Conservation (phyloP, 768 basidiomycete species). For the Lactarius pseudohatsudake region DNA sequence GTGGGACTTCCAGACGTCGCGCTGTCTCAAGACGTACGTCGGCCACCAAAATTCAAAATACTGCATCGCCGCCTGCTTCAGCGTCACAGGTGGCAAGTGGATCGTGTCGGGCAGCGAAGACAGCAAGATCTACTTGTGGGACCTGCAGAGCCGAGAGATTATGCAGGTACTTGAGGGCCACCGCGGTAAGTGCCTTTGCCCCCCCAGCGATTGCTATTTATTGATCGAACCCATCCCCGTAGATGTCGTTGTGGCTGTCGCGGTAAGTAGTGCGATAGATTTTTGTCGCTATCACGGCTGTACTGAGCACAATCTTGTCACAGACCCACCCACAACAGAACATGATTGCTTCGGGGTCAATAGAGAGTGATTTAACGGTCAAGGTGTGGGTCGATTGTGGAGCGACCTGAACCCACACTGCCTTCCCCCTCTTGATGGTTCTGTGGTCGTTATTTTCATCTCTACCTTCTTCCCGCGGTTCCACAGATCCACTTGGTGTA, state of each 20-base stretch:
- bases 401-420: slow-evolving; percentile 11
- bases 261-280: slow-evolving; percentile 45
- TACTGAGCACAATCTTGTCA: slow-evolving; percentile 7
- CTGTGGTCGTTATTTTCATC: not conserved
- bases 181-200: slow-evolving; percentile 46
- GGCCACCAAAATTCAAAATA: slow-evolving; percentile 84
- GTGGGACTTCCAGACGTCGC: slow-evolving; percentile 92
- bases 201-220: not conserved
- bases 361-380: slow-evolving; percentile 80
- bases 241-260: slow-evolving; percentile 80
- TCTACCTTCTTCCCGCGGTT: not conserved
- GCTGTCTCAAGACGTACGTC: slow-evolving; percentile 85
- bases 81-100: slow-evolving; percentile 84
- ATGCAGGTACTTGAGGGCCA: slow-evolving; percentile 81
- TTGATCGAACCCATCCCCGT: slow-evolving; percentile 12
- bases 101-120: slow-evolving; percentile 92
- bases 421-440: not conserved
- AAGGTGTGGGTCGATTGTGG: slow-evolving; percentile 73
- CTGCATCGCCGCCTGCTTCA: slow-evolving; percentile 82
- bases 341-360: slow-evolving; percentile 84
- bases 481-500: not conserved
- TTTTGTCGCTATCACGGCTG: slow-evolving; percentile 3
- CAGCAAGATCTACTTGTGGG: slow-evolving; percentile 87
- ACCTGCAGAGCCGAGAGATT: slow-evolving; percentile 82
- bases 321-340: slow-evolving; percentile 86